phyloP scores from a whole-genome alignment of 2,329 filamentous ascomycete genomes.

The Aspergillus bombycis region DNA sequence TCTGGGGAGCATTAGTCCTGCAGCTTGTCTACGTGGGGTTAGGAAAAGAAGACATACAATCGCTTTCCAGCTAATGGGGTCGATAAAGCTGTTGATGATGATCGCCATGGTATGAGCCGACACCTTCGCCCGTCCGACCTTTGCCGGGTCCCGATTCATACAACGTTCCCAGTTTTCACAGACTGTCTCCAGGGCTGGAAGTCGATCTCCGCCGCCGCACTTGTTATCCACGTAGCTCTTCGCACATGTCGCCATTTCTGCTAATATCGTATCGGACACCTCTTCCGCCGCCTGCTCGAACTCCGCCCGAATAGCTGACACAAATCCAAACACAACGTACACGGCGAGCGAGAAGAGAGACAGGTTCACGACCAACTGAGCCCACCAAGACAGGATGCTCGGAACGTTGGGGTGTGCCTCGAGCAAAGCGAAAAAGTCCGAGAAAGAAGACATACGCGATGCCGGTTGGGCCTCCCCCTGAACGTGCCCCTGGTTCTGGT shows the following conservation, averaged over 20 bases:
- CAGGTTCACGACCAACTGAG: conserved; percentile 60
- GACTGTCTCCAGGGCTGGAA: conserved; percentile 71
- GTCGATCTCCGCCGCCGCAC: conserved; percentile 67
- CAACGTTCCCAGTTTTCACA: conserved; percentile 85
- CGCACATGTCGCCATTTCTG: conserved; percentile 73
- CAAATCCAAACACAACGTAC: conserved; percentile 71
- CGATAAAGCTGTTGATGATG: conserved; percentile 92
- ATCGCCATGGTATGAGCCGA: conserved; percentile 86
- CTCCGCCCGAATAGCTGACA: conserved; percentile 72
- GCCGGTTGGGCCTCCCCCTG: conserved; percentile 20
- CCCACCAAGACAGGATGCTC: conserved; percentile 67
- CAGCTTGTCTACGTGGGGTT: not conserved
- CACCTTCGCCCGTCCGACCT: conserved; percentile 77
- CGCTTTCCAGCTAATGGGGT: conserved; percentile 84
- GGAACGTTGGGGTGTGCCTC: conserved; percentile 68
- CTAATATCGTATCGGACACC: conserved; percentile 68
- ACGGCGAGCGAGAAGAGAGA: conserved; percentile 52
- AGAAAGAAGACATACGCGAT: conserved; percentile 44
- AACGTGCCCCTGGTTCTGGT: conserved; percentile 21
- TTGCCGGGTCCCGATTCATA: conserved; percentile 80
- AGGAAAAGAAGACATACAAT: conserved; percentile 55
- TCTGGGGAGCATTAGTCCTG: conserved; percentile 31
- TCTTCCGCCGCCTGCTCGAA: conserved; percentile 72
- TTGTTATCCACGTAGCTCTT: conserved; percentile 75
- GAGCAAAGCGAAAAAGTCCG: conserved; percentile 62